Conservation (phyloP, 2,329 filamentous ascomycete species). For the Seiridium unicorne region DNA sequence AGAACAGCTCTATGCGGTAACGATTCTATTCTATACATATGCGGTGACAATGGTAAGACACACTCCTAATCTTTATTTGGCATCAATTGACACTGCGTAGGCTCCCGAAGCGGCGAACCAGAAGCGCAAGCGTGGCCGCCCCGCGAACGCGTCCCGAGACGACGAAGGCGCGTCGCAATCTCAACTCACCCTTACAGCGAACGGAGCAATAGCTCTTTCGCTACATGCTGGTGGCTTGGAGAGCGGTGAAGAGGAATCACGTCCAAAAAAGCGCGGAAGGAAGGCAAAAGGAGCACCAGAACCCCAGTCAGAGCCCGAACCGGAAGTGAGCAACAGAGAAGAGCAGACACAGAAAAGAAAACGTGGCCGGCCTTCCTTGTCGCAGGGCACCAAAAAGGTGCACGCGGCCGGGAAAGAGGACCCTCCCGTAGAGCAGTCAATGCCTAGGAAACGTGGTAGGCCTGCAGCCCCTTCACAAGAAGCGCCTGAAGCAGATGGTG, state of each 20-base stretch:
- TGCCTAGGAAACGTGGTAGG: conserved; percentile 25
- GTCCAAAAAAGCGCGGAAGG: conserved; percentile 22
- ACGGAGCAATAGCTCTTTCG: conserved; percentile 11
- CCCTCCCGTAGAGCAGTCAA: conserved; percentile 9
- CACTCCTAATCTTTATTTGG: not conserved
- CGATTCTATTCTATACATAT: no score
- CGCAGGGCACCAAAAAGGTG: not conserved
- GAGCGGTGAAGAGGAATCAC: conserved; percentile 15
- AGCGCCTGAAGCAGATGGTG: not conserved
- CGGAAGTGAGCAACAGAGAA: conserved; percentile 8
- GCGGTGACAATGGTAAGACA: not conserved
- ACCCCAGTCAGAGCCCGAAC: conserved; percentile 8
- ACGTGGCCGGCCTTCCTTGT: conserved; percentile 21
- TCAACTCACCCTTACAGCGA: conserved; percentile 15
- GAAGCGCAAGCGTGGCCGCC: conserved; percentile 43
- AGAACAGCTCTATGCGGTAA: not conserved
- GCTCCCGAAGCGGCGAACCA: conserved; percentile 26
- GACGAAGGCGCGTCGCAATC: conserved; percentile 22
- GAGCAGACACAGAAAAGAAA: conserved; percentile 19
- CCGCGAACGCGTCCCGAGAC: conserved; percentile 35
- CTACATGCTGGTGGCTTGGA: conserved; percentile 7
- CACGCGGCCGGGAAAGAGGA: conserved; percentile 3
- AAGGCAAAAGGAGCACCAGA: conserved; percentile 13
- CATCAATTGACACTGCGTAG: conserved; percentile 11
- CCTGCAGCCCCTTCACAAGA: conserved; percentile 18